These are phyloP conservation scores for Metarhizium humberi DNA, from an alignment of 2,329 filamentous ascomycete genomes.

Conservation along the genomic window DNA sequence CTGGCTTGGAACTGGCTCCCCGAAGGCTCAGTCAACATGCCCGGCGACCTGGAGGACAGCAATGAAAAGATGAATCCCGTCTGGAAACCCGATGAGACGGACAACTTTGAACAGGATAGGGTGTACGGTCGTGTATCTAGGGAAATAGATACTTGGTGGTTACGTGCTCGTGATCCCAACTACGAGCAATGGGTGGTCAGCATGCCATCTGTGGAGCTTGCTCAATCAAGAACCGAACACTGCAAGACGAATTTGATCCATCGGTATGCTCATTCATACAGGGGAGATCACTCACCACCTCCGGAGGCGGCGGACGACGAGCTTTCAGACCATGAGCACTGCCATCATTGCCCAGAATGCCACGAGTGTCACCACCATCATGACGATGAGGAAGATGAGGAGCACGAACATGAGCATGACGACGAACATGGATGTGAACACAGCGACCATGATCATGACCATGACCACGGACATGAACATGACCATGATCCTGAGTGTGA, in stretches of 20 bases:
- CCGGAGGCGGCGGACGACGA: constrained; percentile 28
- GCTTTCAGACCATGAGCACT: constrained; percentile 27
- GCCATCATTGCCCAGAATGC: constrained; percentile 23
- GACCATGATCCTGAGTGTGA: constrained; percentile 37
- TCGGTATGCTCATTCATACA: constrained; percentile 39
- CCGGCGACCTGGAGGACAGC: constrained; percentile 24
- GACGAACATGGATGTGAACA: constrained; percentile 12
- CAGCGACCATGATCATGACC: constrained; percentile 21
- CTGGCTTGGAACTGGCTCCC: constrained; percentile 49
- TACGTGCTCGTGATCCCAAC: constrained; percentile 49
- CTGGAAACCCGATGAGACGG: constrained; percentile 41
- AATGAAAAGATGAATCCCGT: constrained; percentile 36
- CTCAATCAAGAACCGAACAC: constrained; percentile 45
- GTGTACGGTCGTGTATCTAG: constrained; percentile 52
- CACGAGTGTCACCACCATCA: constrained; percentile 21
- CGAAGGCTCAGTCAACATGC: constrained; percentile 20
- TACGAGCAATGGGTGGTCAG: constrained; percentile 47
- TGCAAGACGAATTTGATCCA: constrained; percentile 52
- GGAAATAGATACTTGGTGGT: constrained; percentile 59
- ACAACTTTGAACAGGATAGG: constrained; percentile 51
- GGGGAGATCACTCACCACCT: constrained; percentile 29
- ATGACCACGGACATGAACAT: constrained; percentile 11
- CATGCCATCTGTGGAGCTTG: constrained; percentile 53
- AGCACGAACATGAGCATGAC: constrained; percentile 11
- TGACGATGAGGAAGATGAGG: constrained; percentile 15